Base-by-base conservation (phyloP, 192 early-diverging fungal genomes). In the Nowakowskiella sp. region DNA sequence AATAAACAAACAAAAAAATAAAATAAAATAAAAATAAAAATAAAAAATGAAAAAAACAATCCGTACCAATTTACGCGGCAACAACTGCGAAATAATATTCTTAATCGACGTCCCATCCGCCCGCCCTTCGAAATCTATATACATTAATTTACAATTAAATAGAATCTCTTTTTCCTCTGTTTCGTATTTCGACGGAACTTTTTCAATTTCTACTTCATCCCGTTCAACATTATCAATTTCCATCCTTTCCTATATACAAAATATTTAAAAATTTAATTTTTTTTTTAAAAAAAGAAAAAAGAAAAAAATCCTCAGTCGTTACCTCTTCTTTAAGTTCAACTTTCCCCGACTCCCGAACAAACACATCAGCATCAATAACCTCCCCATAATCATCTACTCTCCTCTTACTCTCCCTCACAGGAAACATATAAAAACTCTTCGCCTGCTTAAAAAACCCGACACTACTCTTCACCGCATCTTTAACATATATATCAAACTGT, bases 351-450 rank as follows among this genome's bases (percentile, higher is more conserved):
- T 53, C 34, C 23, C 53, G 48, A 22, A 43, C 39, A 44, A 64
- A 73, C 28, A 73, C 61, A 29, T 77, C 71, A 4, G 80, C 67
- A 58, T 86, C 81, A 57, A 88, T 81, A 31, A 83, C 77, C 66
- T 94, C 84, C 42, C 89, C 85, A 73, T 96, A 98, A 55, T 96
- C 93, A 58, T 98, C 95, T 58, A 87, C 81, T 60, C 82, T 82
- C 43, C 85, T 86, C 49, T 84, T 74, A 42, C 77, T 73, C 49
- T 96, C 94, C 6, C 73, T 65, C 47, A 82, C 87, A 0, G 95
- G 95, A 59, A 91, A 99, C 93, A 81, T 77, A 28, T 53, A 30
- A 51, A 68, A 74, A 81, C 85, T 48, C 77, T 83, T 66, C 77
- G 83, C 67, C 80, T 90, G 88, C 55, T 90, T 84, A 44, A 85